Evolutionary conservation across 2,329 filamentous ascomycete species (phyloP).

Genomic region (Bipolaris gigantea): DNA sequence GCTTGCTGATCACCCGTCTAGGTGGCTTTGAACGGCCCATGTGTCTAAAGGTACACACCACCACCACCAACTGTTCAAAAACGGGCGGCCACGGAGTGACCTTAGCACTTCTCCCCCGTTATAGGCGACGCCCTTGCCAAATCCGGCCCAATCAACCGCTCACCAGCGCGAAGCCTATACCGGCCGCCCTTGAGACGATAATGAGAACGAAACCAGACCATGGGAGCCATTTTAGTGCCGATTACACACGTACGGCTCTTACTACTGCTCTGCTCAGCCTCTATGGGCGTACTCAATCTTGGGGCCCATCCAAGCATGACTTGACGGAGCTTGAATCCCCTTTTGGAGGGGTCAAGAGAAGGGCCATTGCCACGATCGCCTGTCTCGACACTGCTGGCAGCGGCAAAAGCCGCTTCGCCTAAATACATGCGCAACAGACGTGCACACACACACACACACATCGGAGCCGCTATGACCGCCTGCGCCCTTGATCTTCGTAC

Average conservation of each 20-base stretch:
- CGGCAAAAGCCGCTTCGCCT: constrained; percentile 30
- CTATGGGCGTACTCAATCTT: not conserved
- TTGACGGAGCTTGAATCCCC: not conserved
- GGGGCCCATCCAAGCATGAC: not conserved
- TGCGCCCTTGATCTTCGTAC: not conserved
- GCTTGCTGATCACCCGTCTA: constrained; percentile 41
- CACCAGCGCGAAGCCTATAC: constrained; percentile 5
- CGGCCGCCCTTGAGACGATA: not conserved
- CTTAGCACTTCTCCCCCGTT: constrained; percentile 3
- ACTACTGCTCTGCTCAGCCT: not conserved
- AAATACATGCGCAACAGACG: constrained; percentile 15
- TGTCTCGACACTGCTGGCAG: constrained; percentile 14
- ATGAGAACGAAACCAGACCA: not conserved
- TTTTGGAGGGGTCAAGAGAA: not conserved
- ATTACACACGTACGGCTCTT: not conserved
- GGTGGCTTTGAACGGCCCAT: constrained; percentile 39
- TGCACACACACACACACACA: not conserved
- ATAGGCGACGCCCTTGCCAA: not conserved
- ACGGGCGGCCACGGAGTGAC: constrained; percentile 11
- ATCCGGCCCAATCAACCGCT: not conserved
- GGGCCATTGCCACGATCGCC: not conserved
- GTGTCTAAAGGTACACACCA: constrained; percentile 11
- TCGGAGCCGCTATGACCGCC: not conserved
- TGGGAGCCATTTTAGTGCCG: not conserved
- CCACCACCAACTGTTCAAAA: constrained; percentile 28